Conservation (phyloP, 2,329 filamentous ascomycete species). For the Colletotrichum phormii region DNA sequence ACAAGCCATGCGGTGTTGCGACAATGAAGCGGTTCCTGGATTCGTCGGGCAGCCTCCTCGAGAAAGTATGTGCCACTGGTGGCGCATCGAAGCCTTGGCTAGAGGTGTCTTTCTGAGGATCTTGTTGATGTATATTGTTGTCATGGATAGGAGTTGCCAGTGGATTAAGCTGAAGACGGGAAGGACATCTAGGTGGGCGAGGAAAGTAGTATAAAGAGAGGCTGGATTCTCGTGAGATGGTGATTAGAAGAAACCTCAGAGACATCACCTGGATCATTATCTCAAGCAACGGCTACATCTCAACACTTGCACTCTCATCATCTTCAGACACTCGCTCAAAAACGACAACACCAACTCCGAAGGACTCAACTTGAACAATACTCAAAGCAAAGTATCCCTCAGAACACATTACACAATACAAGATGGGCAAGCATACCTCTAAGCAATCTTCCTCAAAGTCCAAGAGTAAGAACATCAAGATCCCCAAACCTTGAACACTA, state of each 20-base stretch:
- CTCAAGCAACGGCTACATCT: neutral
- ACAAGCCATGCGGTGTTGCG: conserved; percentile 6
- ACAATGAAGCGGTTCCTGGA: neutral
- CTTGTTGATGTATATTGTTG: neutral
- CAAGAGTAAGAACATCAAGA: neutral
- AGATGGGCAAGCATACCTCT: conserved; percentile 17
- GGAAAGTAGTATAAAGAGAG: neutral
- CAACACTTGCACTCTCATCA: neutral
- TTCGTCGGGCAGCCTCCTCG: neutral
- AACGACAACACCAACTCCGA: neutral
- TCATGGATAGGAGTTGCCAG: neutral
- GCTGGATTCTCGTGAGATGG: neutral
- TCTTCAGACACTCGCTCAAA: no score
- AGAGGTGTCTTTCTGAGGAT: neutral
- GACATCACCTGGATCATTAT: neutral
- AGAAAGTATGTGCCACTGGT: conserved; percentile 17
- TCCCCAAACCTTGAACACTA: neutral
- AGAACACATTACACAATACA: neutral
- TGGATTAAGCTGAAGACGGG: neutral
- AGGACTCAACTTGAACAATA: neutral
- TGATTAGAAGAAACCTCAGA: neutral
- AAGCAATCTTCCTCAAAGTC: conserved; percentile 19
- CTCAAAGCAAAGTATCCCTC: neutral
- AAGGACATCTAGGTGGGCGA: neutral
- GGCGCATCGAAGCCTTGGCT: neutral